Conservation (phyloP, 192 early-diverging fungal genomes). For the Coemansia sp. region DNA sequence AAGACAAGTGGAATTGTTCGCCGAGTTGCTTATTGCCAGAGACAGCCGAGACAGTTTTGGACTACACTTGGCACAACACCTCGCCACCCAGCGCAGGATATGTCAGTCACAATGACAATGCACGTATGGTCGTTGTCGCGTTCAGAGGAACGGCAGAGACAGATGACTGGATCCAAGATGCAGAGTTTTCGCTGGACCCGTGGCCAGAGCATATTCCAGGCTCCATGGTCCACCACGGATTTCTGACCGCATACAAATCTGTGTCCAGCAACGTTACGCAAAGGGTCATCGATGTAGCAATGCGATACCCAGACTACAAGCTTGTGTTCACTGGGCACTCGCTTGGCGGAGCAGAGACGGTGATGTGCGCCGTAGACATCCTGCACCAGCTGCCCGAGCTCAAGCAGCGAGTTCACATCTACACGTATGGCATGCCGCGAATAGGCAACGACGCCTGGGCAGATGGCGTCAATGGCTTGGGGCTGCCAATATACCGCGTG, state of each 20-base stretch:
- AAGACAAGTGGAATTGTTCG: slow-evolving; percentile 27
- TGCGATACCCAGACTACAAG: slow-evolving; percentile 31
- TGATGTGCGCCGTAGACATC: slow-evolving; percentile 45
- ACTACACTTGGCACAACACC: slow-evolving; percentile 46
- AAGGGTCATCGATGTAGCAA: slow-evolving; percentile 13
- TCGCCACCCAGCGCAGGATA: slow-evolving; percentile 46
- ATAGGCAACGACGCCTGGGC: slow-evolving; percentile 53
- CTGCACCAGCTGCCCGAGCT: slow-evolving; percentile 23
- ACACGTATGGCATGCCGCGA: slow-evolving; percentile 56
- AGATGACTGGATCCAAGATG: slow-evolving; percentile 48
- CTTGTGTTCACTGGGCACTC: slow-evolving; percentile 57
- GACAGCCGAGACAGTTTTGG: slow-evolving; percentile 29
- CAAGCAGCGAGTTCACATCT: slow-evolving; percentile 33
- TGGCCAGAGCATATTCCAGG: slow-evolving; percentile 49
- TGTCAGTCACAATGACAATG: slow-evolving; percentile 34
- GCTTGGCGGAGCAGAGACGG: slow-evolving; percentile 53
- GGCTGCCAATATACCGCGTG: slow-evolving; percentile 35
- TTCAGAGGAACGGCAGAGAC: slow-evolving; percentile 45
- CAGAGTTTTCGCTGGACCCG: slow-evolving; percentile 48
- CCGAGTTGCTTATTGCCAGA: slow-evolving; percentile 29
- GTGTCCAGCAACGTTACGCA: slow-evolving; percentile 27
- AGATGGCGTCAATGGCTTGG: slow-evolving; percentile 17
- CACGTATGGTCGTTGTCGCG: slow-evolving; percentile 32
- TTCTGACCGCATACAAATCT: slow-evolving; percentile 44
- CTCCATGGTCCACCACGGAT: slow-evolving; percentile 55